Evolutionary conservation across 192 early-diverging fungal genomes (phyloP), one percentile per base, ranked within the genome.

Genomic region (Rhizophagus clarus): DNA sequence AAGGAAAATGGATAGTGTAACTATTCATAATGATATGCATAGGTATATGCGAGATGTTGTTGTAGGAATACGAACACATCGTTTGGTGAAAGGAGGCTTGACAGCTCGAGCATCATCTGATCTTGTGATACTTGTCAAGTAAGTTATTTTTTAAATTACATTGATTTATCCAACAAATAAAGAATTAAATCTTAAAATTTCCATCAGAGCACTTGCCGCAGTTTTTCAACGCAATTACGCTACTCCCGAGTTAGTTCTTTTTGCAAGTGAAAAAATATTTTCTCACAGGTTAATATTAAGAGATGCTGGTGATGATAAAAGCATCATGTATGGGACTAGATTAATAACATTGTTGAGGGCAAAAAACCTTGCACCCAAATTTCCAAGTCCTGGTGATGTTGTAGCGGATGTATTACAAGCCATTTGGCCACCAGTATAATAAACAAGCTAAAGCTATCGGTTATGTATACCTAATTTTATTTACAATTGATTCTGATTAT

Each of bases 191-290:
- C 12, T 24, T 37, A 10, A 34, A 76, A 6, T 42, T 32, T 68
- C 9, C 42, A 69, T 34, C 63, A 87, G 87, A 64, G 83, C 87
- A 0, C 47, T 90, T n/a, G 87, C 89, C 3, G 85, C 84, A 20
- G 60, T 90, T 49, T 90, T 89, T 74, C 83, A 85, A 77, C 80
- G 81, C 7, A 84, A 83, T 5, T 90, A 83, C 51, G 83, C 88
- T 60, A 90, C 89, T 5, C 89, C 89, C 0, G 89, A 90, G 20
- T 76, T 90, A 26, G 73, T 90, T 3, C 74, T 83, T 4, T 87
- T 89, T 63, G 88, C 89, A 3, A 86, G 85, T 9, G 89, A 90
- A 76, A 90, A 90, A 74, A 85, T 90, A 20, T 86, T 90, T 82
- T 82, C 85, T 0, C 89, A 90, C 76, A 81, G 89, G 20, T 51